Percentiles rank a stretch among this genome's conserved stretches.
These are phyloP conservation scores for Yarrowia bubula DNA, from an alignment of 805 yeast species.

Conservation along the genomic window DNA sequence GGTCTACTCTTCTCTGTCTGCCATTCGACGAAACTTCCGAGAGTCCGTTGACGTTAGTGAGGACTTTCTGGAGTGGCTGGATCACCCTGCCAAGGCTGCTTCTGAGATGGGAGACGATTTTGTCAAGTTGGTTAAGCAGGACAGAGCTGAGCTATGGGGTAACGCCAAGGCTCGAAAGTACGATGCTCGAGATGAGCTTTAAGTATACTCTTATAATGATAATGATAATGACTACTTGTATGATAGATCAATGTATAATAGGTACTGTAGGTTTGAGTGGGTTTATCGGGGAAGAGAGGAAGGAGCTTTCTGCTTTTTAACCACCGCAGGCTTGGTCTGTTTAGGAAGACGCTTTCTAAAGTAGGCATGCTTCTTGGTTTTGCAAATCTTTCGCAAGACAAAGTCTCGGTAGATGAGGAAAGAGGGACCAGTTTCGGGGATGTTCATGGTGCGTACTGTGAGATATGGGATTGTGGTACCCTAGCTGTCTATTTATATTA, in stretches of 20 bases:
- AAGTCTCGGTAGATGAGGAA: background rate
- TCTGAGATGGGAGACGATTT: background rate
- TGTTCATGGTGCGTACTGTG: background rate
- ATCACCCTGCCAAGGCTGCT: constrained; percentile 12
- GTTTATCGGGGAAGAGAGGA: background rate
- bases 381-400: background rate
- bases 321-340: background rate
- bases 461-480: background rate
- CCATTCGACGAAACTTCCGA: constrained; percentile 21
- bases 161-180: constrained; percentile 21
- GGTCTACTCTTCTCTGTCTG: constrained; percentile 16
- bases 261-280: background rate
- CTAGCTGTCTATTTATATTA: too few species aligned
- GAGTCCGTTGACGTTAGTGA: constrained; percentile 5
- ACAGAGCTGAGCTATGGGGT: constrained; percentile 11
- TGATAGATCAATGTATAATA: background rate
- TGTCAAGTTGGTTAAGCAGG: background rate
- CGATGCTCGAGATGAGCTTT: constrained; percentile 21
- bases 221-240: constrained; percentile 6
- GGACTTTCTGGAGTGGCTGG: constrained; percentile 12
- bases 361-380: background rate
- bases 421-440: background rate
- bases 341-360: background rate
- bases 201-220: background rate
- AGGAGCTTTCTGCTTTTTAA: background rate